Evolutionary conservation across 2,329 filamentous ascomycete species (phyloP).

Genomic region (Claviceps fusiformis): DNA sequence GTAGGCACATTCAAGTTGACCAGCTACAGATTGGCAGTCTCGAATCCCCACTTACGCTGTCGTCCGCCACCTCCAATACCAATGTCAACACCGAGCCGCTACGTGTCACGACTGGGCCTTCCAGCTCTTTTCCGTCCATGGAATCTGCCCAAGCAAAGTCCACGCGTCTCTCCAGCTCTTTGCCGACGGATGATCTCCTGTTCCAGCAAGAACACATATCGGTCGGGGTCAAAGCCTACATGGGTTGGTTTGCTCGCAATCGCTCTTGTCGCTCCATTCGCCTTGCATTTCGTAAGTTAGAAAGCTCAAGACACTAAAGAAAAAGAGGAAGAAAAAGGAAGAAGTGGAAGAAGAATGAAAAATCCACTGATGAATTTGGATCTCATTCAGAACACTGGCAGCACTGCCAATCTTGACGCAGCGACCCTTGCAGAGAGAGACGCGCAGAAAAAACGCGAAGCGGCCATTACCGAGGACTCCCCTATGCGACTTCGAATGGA

Average conservation of each 20-base stretch:
- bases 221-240: background rate
- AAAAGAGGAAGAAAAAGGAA: background rate
- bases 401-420: constrained; percentile 37
- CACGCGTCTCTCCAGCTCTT: background rate
- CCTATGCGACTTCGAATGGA: constrained; percentile 98
- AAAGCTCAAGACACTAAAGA: background rate
- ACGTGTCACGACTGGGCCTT: background rate
- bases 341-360: background rate
- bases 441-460: constrained; percentile 62
- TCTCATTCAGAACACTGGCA: constrained; percentile 23
- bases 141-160: background rate
- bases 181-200: background rate
- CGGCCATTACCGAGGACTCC: constrained; percentile 53
- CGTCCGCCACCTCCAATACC: too few relatives aligned
- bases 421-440: constrained; percentile 77
- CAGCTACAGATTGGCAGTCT: background rate
- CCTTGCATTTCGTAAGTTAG: constrained; percentile 2
- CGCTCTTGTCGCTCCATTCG: background rate
- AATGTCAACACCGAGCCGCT: constrained; percentile 2
- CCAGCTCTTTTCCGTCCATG: background rate
- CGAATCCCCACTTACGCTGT: background rate
- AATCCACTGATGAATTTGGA: background rate
- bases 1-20: background rate
- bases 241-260: constrained; percentile 2
- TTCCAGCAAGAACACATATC: background rate